These are phyloP conservation scores for Talaromyces proteolyticus DNA, from an alignment of 495 filamentous ascomycete genomes.

Conservation along the genomic window DNA sequence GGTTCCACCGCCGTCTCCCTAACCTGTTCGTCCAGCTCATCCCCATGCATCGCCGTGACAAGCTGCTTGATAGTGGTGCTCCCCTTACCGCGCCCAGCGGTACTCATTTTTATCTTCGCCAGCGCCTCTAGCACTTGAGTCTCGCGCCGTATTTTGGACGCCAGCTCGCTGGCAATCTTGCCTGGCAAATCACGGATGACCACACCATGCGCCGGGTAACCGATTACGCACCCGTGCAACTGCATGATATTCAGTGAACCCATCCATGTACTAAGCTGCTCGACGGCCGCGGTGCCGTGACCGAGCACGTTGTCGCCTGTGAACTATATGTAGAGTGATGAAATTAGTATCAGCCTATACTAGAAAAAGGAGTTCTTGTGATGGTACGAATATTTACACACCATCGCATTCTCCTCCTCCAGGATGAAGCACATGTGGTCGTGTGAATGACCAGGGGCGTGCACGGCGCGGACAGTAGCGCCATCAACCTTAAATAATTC, in stretches of 20 bases:
- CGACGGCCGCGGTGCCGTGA: slow-evolving; percentile 31
- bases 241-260: slow-evolving; percentile 22
- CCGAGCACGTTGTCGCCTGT: slow-evolving; percentile 67
- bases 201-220: slow-evolving; percentile 37
- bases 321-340: too few relatives aligned
- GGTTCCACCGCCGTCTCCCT: slow-evolving; percentile 30
- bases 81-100: slow-evolving; percentile 6
- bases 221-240: slow-evolving; percentile 17
- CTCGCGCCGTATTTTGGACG: slow-evolving; percentile 28
- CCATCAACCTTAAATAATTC: slow-evolving; percentile 33
- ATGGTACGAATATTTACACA: too few relatives aligned
- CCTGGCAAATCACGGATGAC: slow-evolving; percentile 24
- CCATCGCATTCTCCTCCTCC: slow-evolving; percentile 63
- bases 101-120: neutral
- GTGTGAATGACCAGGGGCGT: slow-evolving; percentile 32
- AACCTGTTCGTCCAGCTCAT: slow-evolving; percentile 17
- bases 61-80: slow-evolving; percentile 31
- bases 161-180: slow-evolving; percentile 23
- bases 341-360: too few relatives aligned
- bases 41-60: slow-evolving; percentile 31
- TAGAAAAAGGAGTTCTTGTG: too few relatives aligned
- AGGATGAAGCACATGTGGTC: slow-evolving; percentile 46
- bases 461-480: slow-evolving; percentile 32
- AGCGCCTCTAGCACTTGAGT: slow-evolving; percentile 26
- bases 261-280: slow-evolving; percentile 34